These are phyloP conservation scores for Cordyceps cateniannulata DNA, from an alignment of 2,329 filamentous ascomycete genomes.

Conservation along the genomic window DNA sequence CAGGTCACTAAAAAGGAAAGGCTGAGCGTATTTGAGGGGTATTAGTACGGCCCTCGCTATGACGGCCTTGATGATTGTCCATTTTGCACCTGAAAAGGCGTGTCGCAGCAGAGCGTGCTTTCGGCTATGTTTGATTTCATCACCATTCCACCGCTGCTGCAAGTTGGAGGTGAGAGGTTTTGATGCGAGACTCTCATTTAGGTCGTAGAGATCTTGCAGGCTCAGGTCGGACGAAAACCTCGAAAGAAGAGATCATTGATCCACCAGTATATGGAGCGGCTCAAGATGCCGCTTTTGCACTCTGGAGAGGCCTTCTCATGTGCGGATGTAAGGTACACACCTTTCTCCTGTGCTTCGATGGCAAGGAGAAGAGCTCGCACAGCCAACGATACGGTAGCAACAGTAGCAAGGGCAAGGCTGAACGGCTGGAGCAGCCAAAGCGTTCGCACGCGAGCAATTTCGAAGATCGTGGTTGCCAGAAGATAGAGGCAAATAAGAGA, in stretches of 20 bases:
- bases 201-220: not conserved
- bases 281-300: not conserved
- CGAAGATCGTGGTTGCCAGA: not conserved
- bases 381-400: not conserved
- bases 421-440: slow-evolving; percentile 2
- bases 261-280: slow-evolving; percentile 3
- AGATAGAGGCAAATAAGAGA: slow-evolving; percentile 1
- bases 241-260: slow-evolving; percentile 2
- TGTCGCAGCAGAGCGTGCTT: not conserved
- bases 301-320: not conserved
- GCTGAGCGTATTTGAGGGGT: slow-evolving; percentile 4
- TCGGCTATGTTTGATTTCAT: not conserved
- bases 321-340: not conserved
- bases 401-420: not conserved
- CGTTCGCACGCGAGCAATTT: slow-evolving; percentile 1
- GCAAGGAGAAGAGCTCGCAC: not conserved
- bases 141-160: not conserved
- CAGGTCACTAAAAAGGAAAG: slow-evolving; percentile 5
- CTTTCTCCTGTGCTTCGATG: slow-evolving; percentile 1
- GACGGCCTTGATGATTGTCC: not conserved
- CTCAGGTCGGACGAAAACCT: slow-evolving; percentile 1
- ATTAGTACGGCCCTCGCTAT: not conserved
- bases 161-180: not conserved
- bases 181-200: not conserved
- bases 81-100: not conserved